Evolutionary conservation across 371 early-diverging fungal genomes (phyloP).

Genomic region (Mortierella polycephala): DNA sequence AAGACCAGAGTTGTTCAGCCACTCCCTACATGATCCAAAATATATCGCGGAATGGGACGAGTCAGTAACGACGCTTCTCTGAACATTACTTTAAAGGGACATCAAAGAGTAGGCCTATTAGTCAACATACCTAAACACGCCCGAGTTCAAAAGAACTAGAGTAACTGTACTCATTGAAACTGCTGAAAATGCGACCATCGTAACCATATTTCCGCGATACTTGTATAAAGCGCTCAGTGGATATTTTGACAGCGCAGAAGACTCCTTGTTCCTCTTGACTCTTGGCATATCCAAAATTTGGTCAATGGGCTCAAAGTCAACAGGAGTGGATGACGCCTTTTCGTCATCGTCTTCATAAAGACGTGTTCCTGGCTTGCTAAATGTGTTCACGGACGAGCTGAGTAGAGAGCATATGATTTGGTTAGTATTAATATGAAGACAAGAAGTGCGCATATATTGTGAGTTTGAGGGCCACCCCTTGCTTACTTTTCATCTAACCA

Average conservation of each 20-base stretch:
- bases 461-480: background rate
- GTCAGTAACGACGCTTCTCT: background rate
- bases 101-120: background rate
- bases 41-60: background rate
- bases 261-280: constrained; percentile 25
- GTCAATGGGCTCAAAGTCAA: constrained; percentile 39
- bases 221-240: constrained; percentile 7
- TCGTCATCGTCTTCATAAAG: constrained; percentile 34
- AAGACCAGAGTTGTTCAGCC: constrained; percentile 27
- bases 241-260: constrained; percentile 28
- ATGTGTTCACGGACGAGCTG: constrained; percentile 45
- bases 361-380: constrained; percentile 18
- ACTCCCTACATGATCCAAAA: constrained; percentile 17
- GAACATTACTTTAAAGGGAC: background rate
- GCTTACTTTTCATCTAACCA: constrained; percentile 56
- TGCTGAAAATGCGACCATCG: constrained; percentile 55
- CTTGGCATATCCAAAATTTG: constrained; percentile 35
- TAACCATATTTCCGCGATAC: constrained; percentile 41
- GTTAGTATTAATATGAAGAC: background rate
- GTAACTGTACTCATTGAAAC: constrained; percentile 57
- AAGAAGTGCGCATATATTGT: constrained; percentile 21
- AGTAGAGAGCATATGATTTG: background rate
- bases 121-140: constrained; percentile 51
- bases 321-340: constrained; percentile 12
- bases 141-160: constrained; percentile 54